phyloP scores from a whole-genome alignment of 257 asterid genomes.

The Solanum sitiens region DNA sequence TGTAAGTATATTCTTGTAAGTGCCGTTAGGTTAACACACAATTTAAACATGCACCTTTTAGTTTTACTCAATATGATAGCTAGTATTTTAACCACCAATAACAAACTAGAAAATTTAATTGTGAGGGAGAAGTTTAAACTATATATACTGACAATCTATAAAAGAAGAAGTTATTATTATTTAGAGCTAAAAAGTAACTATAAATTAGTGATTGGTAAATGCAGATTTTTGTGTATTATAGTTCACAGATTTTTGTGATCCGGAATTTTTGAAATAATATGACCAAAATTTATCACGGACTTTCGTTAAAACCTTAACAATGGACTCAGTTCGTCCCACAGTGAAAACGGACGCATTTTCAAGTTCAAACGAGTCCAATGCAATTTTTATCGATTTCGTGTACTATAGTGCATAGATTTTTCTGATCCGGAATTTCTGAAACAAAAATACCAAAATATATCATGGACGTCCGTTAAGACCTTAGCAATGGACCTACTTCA shows the following conservation, averaged over 20 bases:
- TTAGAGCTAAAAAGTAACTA: neutral
- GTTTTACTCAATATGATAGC: neutral
- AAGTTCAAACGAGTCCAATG: no score
- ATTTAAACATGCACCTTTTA: neutral
- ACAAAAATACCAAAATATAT: accelerated
- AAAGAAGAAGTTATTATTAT: neutral
- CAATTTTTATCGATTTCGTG: no score
- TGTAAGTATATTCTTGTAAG: neutral
- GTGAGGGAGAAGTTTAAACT: neutral
- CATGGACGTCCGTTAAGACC: no score
- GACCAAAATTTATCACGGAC: no score
- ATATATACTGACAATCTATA: neutral
- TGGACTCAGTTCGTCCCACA: no score
- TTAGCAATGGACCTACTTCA: no score
- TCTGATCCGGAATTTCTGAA: accelerated
- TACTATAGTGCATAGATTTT: no score
- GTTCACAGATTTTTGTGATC: no score
- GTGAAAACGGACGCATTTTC: no score
- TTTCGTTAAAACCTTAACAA: no score
- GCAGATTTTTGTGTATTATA: no score
- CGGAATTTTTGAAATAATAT: no score
- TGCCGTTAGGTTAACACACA: neutral
- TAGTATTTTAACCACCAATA: neutral
- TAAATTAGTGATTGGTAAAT: neutral
- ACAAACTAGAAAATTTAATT: neutral